Conservation (phyloP, 352 stramenopile species). For the Phytophthora pseudosyringae region DNA sequence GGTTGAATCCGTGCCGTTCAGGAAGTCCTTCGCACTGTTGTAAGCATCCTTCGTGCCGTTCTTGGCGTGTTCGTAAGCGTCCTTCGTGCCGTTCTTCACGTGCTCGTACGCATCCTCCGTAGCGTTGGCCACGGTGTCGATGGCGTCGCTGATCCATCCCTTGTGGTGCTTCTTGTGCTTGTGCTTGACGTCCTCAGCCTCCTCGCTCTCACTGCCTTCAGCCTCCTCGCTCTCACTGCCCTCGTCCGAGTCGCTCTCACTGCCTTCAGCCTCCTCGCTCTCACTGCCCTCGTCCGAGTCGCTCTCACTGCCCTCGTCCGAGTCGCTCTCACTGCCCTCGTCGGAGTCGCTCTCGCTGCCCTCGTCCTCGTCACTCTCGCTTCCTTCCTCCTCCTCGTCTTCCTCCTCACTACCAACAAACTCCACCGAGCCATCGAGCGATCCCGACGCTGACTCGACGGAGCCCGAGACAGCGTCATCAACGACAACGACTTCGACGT, state of each 20-base stretch:
- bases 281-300: conserved; percentile 18
- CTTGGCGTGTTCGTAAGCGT: conserved; percentile 28
- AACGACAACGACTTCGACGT: conserved; percentile 30
- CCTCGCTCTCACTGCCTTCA: conserved; percentile 17
- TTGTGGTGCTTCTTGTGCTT: conserved; percentile 41
- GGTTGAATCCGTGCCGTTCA: conserved; percentile 33
- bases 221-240: conserved; percentile 19
- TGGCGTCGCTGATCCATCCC: conserved; percentile 31
- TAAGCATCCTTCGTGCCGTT: conserved; percentile 27
- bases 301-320: conserved; percentile 13
- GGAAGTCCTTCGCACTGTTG: conserved; percentile 36
- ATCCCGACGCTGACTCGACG: conserved; percentile 24
- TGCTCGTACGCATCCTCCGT: conserved; percentile 32
- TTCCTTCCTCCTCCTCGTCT: conserved; percentile 20
- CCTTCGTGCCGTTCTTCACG: conserved; percentile 24
- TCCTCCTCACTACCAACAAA: conserved; percentile 32
- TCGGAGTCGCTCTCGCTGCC: conserved; percentile 20
- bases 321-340: conserved; percentile 17
- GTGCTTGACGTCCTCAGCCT: conserved; percentile 14
- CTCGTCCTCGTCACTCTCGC: conserved; percentile 15
- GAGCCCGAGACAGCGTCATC: conserved; percentile 27
- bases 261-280: conserved; percentile 17
- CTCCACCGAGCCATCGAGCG: conserved; percentile 29
- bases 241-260: conserved; percentile 18
- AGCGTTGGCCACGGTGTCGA: conserved; percentile 36